These are phyloP conservation scores for Buddleja alternifolia DNA, from an alignment of 257 asterid species.

Conservation along the genomic window DNA sequence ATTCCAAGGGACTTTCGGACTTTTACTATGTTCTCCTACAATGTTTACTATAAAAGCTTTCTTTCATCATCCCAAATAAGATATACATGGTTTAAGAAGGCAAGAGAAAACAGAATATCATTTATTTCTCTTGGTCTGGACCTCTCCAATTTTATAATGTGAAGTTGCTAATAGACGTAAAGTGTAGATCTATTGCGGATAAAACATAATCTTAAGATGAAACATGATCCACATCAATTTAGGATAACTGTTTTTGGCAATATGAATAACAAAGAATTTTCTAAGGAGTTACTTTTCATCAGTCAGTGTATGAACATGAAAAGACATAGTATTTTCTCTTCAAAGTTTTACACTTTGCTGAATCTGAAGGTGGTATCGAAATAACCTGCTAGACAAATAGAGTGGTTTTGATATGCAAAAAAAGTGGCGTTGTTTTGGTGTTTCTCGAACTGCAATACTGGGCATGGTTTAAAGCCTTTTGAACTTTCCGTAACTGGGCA, in stretches of 20 bases:
- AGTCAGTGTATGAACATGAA: background rate
- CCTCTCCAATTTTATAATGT: background rate
- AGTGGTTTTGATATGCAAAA: background rate
- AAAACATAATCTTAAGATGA: background rate
- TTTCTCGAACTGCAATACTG: background rate
- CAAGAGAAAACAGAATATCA: background rate
- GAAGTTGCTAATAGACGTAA: background rate
- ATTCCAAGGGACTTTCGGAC: no score
- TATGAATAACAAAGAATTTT: no score
- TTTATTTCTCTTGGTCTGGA: background rate
- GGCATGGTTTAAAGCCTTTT: slow-evolving; percentile 17
- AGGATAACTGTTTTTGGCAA: no score
- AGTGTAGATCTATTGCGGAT: background rate
- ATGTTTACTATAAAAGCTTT: background rate
- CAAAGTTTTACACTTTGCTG: background rate
- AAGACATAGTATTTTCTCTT: background rate
- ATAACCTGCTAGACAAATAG: no score
- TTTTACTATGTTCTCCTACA: background rate
- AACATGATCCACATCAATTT: background rate
- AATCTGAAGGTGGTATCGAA: no score
- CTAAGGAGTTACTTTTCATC: no score
- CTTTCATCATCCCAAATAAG: background rate
- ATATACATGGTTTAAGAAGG: background rate
- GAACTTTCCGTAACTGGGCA: slow-evolving; percentile 25
- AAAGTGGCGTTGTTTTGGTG: slow-evolving; percentile 6